Base-by-base conservation (phyloP, 2,329 filamentous ascomycete species). In the Cercospora nicotianae region DNA sequence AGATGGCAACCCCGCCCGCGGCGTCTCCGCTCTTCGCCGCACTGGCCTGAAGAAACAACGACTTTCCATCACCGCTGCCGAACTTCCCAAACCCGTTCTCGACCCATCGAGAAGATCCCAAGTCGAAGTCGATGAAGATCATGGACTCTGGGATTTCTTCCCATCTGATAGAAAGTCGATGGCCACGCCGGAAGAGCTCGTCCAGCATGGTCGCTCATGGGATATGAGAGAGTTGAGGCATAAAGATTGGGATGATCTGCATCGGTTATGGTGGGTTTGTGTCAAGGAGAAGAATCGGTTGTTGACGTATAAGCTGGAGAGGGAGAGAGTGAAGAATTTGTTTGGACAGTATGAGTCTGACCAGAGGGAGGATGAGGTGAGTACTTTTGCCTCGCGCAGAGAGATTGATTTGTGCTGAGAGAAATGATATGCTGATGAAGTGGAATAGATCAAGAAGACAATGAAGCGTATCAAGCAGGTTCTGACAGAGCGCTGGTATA, bases 81-180 rank as follows among this genome's bases (percentile, higher is more conserved):
- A 89, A 61, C 83, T 97, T 65, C 94, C 94, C 0, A 85, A 87
- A 76, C 94, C 95, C 6, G 87, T 88, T 6, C 79, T 83, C 23
- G 84, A 90, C 65, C 82, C 83, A 1, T 84, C 85, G 69, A 85
- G 87, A 76, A 87, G 87, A 64, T 79, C 83, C 58, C 78, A 81
- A 67, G 79, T 90, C 33, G 78, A 86, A 70, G 86, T 84, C 36
- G 90, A 93, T 77, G 85, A 88, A 30, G 82, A 94, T 72, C 95
- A 99, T 80, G 94, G 93, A 31, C 89, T 99, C 10, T 98, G 92
- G 91, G 90, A 87, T 1, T 99, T 99, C 82, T 98, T 99, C 81
- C 88, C 90, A 75, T 87, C 85, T 70, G 86, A 89, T 71, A 87
- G 87, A 71, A 87, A 88, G 75, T 81, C 89, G n/a, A 79, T 97